A percentile compares a stretch with the other conserved stretches of the same genome.
Evolutionary conservation across 495 filamentous ascomycete genomes (phyloP).

Genomic region (Cudoniella acicularis): DNA sequence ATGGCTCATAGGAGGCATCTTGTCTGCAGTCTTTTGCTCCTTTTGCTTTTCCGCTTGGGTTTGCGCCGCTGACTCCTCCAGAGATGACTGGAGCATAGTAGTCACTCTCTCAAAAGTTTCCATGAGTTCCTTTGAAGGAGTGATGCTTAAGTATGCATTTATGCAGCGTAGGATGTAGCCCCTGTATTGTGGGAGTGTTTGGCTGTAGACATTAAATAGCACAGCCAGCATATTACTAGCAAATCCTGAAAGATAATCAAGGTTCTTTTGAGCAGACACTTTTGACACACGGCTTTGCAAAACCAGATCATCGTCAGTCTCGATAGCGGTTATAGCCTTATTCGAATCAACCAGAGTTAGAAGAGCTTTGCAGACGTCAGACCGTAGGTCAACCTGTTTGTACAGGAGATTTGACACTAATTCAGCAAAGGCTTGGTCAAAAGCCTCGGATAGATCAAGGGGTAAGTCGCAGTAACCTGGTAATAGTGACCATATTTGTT

Average conservation of each 20-base stretch:
- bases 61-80: slow-evolving; percentile 54
- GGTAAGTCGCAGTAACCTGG: slow-evolving; percentile 94
- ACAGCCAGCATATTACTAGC: slow-evolving; percentile 88
- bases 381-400: slow-evolving; percentile 79
- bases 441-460: slow-evolving; percentile 67
- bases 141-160: slow-evolving; percentile 89
- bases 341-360: slow-evolving; percentile 89
- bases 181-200: slow-evolving; percentile 88
- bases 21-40: slow-evolving; percentile 51
- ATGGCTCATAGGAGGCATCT: slow-evolving; percentile 89
- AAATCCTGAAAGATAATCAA: slow-evolving; percentile 72
- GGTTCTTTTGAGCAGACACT: slow-evolving; percentile 67
- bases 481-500: slow-evolving; percentile 93
- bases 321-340: slow-evolving; percentile 63
- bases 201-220: slow-evolving; percentile 95
- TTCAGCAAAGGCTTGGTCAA: slow-evolving; percentile 91
- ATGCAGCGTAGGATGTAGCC: slow-evolving; percentile 89
- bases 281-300: slow-evolving; percentile 71
- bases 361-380: slow-evolving; percentile 80
- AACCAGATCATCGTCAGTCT: slow-evolving; percentile 60
- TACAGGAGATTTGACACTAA: slow-evolving; percentile 88
- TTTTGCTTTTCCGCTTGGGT: slow-evolving; percentile 56
- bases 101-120: slow-evolving; percentile 85
- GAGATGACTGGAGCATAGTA: slow-evolving; percentile 71
- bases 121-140: slow-evolving; percentile 66